Percentiles rank a stretch among this genome's conserved stretches.
These are phyloP conservation scores for Fraxinus baroniana DNA, from an alignment of 305 asterid species.

Conservation along the genomic window DNA sequence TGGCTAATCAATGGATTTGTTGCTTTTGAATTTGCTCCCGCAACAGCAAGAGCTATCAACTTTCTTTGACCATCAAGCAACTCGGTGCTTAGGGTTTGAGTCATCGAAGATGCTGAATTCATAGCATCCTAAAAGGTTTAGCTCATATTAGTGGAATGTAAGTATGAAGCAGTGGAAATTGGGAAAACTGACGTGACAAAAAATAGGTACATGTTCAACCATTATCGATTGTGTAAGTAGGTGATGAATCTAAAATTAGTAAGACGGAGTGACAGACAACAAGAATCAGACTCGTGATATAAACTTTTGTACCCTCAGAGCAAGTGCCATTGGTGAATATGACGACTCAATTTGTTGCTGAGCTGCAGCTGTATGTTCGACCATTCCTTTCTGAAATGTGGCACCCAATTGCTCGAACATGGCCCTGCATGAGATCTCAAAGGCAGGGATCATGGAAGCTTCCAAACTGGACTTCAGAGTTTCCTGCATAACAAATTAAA, in stretches of 20 bases:
- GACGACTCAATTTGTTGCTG: not conserved
- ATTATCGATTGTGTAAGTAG: not conserved
- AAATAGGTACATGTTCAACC: not conserved
- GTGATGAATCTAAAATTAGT: not conserved
- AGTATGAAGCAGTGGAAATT: not conserved
- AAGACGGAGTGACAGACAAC: not conserved
- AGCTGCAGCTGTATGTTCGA: conserved; percentile 58
- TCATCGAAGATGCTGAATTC: conserved; percentile 72
- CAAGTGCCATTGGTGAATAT: not conserved
- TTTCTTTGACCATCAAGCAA: conserved; percentile 84
- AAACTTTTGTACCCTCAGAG: not conserved
- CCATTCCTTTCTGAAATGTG: conserved; percentile 80
- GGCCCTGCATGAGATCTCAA: conserved; percentile 81
- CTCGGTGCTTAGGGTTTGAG: conserved; percentile 76
- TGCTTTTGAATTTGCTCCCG: conserved; percentile 63
- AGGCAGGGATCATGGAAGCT: conserved; percentile 75
- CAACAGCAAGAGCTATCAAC: conserved; percentile 65
- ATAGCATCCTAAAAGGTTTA: conserved; percentile 62
- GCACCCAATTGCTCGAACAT: conserved; percentile 93
- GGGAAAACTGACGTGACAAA: not conserved
- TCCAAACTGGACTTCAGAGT: conserved; percentile 72
- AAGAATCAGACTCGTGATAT: not conserved
- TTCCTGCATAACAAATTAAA: conserved; percentile 57
- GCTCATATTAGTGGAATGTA: conserved; percentile 1
- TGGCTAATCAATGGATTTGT: conserved; percentile 59